Conservation (phyloP, 2,329 filamentous ascomycete genomes). For the Penicillium sp. region DNA sequence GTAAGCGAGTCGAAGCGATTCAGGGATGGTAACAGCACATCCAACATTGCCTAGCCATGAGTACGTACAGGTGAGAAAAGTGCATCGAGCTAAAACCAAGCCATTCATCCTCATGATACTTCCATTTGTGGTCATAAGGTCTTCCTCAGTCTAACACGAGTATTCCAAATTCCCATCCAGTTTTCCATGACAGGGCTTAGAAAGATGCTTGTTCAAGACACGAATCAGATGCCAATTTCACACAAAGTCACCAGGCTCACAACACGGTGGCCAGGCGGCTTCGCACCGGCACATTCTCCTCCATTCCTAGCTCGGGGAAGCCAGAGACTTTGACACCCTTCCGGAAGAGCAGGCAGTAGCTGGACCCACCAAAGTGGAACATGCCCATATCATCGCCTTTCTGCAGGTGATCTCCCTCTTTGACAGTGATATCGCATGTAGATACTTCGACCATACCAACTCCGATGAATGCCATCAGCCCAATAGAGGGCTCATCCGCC, state of each 20-base stretch:
- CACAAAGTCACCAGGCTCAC: background rate
- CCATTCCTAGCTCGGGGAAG: slow-evolving; percentile 21
- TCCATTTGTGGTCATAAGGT: too few relatives aligned
- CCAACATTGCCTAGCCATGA: too few relatives aligned
- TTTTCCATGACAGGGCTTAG: too few relatives aligned
- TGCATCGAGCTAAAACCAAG: too few relatives aligned
- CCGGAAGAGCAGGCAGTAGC: slow-evolving; percentile 61
- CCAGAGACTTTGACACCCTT: slow-evolving; percentile 26
- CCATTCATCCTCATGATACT: too few relatives aligned
- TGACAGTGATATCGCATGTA: slow-evolving; percentile 65
- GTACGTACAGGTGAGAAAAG: too few relatives aligned
- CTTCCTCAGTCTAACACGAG: too few relatives aligned
- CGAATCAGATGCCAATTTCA: too few relatives aligned
- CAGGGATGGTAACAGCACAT: too few relatives aligned
- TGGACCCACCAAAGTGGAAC: slow-evolving; percentile 75
- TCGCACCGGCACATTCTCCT: slow-evolving; percentile 24
- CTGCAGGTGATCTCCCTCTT: slow-evolving; percentile 57
- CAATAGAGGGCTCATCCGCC: slow-evolving; percentile 60
- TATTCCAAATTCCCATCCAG: too few relatives aligned
- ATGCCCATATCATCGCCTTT: slow-evolving; percentile 70
- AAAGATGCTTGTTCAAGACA: too few relatives aligned
- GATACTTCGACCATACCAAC: slow-evolving; percentile 74
- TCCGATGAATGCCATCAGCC: slow-evolving; percentile 63
- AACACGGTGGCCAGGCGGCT: slow-evolving; percentile 20
- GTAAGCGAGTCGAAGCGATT: too few relatives aligned